Conservation (phyloP, 2,329 filamentous ascomycete genomes). For the Amphichorda felina region DNA sequence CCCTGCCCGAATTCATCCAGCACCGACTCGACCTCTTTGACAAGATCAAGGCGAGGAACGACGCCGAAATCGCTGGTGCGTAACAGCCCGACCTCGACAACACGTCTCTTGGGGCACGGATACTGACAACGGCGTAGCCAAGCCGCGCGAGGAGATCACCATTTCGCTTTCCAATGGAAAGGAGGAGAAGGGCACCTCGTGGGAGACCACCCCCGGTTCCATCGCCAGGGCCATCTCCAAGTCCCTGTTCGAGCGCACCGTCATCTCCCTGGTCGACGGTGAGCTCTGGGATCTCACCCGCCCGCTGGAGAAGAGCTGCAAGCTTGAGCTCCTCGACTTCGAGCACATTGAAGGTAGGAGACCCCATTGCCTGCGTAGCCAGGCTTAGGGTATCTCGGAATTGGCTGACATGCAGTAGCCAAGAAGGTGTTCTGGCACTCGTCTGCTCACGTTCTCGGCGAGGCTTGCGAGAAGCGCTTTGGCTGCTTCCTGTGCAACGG, state of each 20-base stretch:
- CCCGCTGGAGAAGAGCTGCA: conserved; percentile 79
- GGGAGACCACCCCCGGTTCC: conserved; percentile 79
- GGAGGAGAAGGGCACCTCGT: conserved; percentile 64
- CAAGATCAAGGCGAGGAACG: conserved; percentile 71
- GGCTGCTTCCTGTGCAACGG: conserved; percentile 90
- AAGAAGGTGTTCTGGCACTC: conserved; percentile 98
- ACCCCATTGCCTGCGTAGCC: not conserved
- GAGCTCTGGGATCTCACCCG: conserved; percentile 87
- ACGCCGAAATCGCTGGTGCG: conserved; percentile 53
- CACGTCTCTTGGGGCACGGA: too few relatives aligned
- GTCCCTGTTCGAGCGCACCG: conserved; percentile 73
- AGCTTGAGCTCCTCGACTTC: conserved; percentile 76
- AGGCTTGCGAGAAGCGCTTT: conserved; percentile 82
- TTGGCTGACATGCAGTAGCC: conserved; percentile 27
- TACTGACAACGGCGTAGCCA: conserved; percentile 19
- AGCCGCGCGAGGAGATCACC: conserved; percentile 62
- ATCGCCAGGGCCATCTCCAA: conserved; percentile 73
- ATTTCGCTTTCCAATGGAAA: conserved; percentile 65
- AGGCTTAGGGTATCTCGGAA: not conserved
- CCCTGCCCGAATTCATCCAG: conserved; percentile 64
- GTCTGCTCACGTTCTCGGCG: conserved; percentile 89
- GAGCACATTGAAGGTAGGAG: conserved; percentile 31
- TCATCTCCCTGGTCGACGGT: conserved; percentile 77
- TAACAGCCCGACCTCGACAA: conserved; percentile 6
- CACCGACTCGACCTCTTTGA: conserved; percentile 82